Conservation (phyloP, 202 grass and related monocot species). For the Zoysia matrella region DNA sequence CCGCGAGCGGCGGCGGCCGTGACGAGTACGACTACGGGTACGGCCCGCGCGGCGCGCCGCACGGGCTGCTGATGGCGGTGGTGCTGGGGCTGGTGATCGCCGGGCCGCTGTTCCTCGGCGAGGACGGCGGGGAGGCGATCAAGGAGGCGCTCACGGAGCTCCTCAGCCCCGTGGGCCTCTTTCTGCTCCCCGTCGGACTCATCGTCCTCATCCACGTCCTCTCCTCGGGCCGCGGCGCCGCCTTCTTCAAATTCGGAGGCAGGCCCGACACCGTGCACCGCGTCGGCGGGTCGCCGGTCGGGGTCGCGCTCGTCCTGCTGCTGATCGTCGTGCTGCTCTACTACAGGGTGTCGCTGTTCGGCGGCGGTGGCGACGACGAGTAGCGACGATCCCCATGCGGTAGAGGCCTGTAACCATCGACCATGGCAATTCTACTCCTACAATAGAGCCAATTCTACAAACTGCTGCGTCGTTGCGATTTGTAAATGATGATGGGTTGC, state of each 20-base stretch:
- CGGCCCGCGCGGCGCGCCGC: neutral
- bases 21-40: conserved; percentile 7
- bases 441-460: neutral
- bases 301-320: conserved; percentile 65
- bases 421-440: too few species aligned
- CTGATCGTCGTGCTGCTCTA: conserved; percentile 65
- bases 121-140: conserved; percentile 45
- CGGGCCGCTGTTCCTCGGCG: conserved; percentile 56
- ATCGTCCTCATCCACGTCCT: conserved; percentile 75
- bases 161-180: conserved; percentile 61
- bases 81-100: conserved; percentile 54
- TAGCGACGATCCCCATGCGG: neutral
- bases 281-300: conserved; percentile 55
- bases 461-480: conserved; percentile 23
- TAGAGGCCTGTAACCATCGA: too few species aligned
- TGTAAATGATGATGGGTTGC: conserved; percentile 5
- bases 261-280: conserved; percentile 65
- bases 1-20: neutral
- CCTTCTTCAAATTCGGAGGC: conserved; percentile 51
- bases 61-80: conserved; percentile 67
- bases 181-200: conserved; percentile 68
- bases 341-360: conserved; percentile 55
- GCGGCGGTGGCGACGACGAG: conserved; percentile 49
- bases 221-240: conserved; percentile 59
- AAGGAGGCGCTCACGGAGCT: conserved; percentile 46